phyloP scores from a whole-genome alignment of 140 eudicot genomes.

The Cichorium intybus region DNA sequence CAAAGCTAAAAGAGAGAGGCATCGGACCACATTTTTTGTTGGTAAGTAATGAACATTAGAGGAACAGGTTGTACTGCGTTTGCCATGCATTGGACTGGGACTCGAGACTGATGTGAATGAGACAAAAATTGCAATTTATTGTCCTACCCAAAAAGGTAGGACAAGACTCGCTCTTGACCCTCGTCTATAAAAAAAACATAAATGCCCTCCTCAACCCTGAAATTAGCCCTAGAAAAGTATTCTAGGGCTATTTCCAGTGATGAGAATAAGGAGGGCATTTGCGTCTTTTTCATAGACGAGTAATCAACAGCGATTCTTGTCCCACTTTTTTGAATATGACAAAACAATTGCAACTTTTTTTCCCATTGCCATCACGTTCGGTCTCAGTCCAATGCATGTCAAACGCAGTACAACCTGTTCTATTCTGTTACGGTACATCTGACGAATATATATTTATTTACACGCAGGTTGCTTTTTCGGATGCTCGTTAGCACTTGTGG shows the following conservation, averaged over 20 bases:
- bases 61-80: not conserved
- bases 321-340: not conserved
- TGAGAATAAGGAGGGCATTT: too few species aligned
- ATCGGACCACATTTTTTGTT: constrained; percentile 39
- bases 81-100: not conserved
- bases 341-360: too few species aligned
- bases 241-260: too few species aligned
- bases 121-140: too few species aligned
- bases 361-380: not conserved
- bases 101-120: too few species aligned
- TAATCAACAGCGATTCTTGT: too few species aligned
- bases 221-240: too few species aligned
- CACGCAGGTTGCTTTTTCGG: constrained; percentile 59
- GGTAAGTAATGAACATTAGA: constrained; percentile 38
- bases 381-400: not conserved
- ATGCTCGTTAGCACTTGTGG: constrained; percentile 59
- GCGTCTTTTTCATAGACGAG: too few species aligned
- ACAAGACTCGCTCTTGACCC: too few species aligned
- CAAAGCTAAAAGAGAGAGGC: constrained; percentile 45
- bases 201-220: too few species aligned
- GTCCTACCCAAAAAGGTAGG: too few species aligned
- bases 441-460: not conserved
- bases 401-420: not conserved
- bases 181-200: too few species aligned
- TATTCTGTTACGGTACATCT: not conserved